Conservation (phyloP, 2,329 filamentous ascomycete species). For the Tolypocladium sp. region DNA sequence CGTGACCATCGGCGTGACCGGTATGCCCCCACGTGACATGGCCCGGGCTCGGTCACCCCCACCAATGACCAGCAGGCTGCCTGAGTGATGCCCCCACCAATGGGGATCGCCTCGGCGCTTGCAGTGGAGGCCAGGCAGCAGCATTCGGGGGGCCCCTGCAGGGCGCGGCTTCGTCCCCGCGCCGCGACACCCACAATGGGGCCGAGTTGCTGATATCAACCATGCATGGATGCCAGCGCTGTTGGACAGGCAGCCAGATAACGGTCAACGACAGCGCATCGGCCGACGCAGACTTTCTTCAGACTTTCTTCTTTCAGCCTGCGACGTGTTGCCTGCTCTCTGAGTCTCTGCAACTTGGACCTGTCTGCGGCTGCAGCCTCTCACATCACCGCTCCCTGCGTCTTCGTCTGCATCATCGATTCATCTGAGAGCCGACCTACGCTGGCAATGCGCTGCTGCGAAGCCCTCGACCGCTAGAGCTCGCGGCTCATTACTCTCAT, state of each 20-base stretch:
- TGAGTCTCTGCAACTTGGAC: neutral
- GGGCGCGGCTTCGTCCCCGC: neutral
- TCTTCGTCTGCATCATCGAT: neutral
- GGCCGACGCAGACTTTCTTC: neutral
- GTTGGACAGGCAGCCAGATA: neutral
- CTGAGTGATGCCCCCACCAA: neutral
- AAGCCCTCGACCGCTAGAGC: neutral
- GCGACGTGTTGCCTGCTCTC: neutral
- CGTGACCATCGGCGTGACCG: neutral
- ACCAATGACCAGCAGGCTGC: neutral
- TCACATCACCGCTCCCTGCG: neutral
- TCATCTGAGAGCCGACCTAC: neutral
- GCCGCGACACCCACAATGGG: neutral
- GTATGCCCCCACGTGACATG: no score
- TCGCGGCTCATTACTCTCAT: neutral
- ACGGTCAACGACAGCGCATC: neutral
- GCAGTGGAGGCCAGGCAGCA: constrained; percentile 8
- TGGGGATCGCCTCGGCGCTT: neutral
- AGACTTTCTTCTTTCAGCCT: neutral
- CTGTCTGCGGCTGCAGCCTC: neutral
- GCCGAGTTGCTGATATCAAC: neutral
- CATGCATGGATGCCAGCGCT: neutral
- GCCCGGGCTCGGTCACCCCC: no score
- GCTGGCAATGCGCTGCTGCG: neutral
- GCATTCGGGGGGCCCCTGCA: constrained; percentile 3